Percentiles rank a stretch among this genome's conserved stretches.
Conservation (phyloP, 176 grass and related monocot species). For the Zoysia japonica region DNA sequence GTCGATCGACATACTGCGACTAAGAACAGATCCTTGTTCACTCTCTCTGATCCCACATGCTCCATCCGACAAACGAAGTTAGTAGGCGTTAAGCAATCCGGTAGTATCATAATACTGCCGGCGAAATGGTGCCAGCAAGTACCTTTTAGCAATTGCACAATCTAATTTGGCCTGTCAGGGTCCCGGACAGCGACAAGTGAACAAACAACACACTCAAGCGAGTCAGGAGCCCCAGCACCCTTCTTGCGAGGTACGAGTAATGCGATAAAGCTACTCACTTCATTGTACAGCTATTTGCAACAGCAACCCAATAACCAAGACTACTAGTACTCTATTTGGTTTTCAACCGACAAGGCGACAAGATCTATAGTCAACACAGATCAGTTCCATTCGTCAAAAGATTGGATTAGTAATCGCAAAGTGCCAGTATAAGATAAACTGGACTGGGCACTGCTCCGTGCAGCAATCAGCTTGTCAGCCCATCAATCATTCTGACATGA, state of each 20-base stretch:
- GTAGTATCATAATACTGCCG: not conserved
- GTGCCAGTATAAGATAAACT: conserved; percentile 3
- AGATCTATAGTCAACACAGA: conserved; percentile 5
- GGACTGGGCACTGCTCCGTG: not conserved
- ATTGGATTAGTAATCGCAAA: not conserved
- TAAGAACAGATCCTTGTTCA: too few species aligned
- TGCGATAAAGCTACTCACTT: conserved; percentile 28
- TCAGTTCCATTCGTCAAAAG: not conserved
- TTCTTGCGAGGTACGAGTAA: conserved; percentile 16
- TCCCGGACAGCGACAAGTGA: conserved; percentile 20
- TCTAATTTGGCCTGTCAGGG: not conserved
- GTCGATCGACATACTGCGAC: too few species aligned
- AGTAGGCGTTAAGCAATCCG: not conserved
- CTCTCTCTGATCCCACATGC: not conserved
- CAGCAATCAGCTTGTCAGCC: conserved; percentile 11
- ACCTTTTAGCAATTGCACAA: not conserved
- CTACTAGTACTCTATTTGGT: not conserved
- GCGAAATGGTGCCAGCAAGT: not conserved
- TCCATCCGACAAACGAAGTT: not conserved
- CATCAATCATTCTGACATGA: conserved; percentile 2
- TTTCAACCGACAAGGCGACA: conserved; percentile 28
- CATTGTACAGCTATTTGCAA: conserved; percentile 14
- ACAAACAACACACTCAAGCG: not conserved
- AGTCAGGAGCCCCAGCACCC: not conserved
- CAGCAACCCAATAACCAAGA: conserved; percentile 11